phyloP scores from a whole-genome alignment of 495 filamentous ascomycete genomes.

The Penicillium cinerascens region DNA sequence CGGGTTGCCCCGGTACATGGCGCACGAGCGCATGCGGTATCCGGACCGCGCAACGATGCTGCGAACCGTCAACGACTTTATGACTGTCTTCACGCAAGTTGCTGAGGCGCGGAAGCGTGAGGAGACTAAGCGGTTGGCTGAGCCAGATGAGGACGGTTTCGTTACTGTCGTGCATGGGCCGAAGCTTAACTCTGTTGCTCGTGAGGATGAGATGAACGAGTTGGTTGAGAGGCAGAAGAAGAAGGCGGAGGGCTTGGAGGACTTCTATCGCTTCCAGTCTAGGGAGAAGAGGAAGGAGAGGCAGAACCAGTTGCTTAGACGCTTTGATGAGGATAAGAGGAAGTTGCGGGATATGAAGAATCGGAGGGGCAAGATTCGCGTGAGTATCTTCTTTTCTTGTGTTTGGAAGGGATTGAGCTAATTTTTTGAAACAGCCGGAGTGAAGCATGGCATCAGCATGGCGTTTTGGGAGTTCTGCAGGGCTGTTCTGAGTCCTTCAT shows the following conservation, averaged over 20 bases:
- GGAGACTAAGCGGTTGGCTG: constrained; percentile 60
- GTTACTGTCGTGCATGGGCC: constrained; percentile 80
- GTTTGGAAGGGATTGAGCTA: background rate
- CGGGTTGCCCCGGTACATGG: constrained; percentile 59
- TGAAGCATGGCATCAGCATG: constrained; percentile 29
- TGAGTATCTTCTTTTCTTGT: constrained; percentile 23
- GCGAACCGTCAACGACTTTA: constrained; percentile 72
- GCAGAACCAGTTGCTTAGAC: constrained; percentile 59
- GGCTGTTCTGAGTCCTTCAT: constrained; percentile 3
- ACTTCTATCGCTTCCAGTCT: constrained; percentile 94
- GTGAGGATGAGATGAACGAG: constrained; percentile 69
- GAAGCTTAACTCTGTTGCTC: constrained; percentile 66
- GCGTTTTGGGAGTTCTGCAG: constrained; percentile 24
- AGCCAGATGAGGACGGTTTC: constrained; percentile 94
- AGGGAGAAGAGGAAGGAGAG: constrained; percentile 84
- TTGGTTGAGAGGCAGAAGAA: constrained; percentile 71
- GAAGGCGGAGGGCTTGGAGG: constrained; percentile 60
- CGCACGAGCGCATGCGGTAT: constrained; percentile 61
- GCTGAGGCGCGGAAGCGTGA: constrained; percentile 64
- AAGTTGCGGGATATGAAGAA: constrained; percentile 51
- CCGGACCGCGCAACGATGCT: constrained; percentile 63
- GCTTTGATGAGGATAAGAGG: constrained; percentile 54
- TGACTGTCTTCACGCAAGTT: constrained; percentile 63
- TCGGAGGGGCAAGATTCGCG: constrained; percentile 47
- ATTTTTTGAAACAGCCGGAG: constrained; percentile 38